Conservation (phyloP, 129 eudicot genomes). For the Silybum marianum region DNA sequence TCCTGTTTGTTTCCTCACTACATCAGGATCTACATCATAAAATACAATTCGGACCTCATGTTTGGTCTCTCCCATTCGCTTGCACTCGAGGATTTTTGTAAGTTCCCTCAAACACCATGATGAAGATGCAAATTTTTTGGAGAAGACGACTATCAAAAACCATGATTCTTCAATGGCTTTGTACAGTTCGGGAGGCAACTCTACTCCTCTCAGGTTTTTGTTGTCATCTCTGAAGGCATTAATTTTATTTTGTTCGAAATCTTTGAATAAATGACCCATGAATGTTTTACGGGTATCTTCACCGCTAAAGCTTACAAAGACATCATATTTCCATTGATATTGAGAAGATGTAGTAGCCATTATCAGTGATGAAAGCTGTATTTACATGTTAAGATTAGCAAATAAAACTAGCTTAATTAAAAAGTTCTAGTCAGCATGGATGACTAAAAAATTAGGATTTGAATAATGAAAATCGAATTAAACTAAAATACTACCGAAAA, state of each 20-base stretch:
- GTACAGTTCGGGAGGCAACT: slow-evolving; percentile 18
- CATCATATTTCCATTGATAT: slow-evolving; percentile 5
- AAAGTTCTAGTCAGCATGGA: no score
- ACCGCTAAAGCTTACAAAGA: slow-evolving; percentile 26
- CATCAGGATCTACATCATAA: slow-evolving; percentile 31
- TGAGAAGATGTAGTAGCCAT: not conserved
- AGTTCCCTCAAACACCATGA: slow-evolving; percentile 43
- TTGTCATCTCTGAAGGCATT: slow-evolving; percentile 5
- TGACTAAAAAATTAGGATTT: no score
- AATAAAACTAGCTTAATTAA: no score
- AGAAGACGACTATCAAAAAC: slow-evolving; percentile 34
- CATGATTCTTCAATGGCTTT: slow-evolving; percentile 34
- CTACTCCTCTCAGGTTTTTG: slow-evolving; percentile 18
- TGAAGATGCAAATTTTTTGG: slow-evolving; percentile 36
- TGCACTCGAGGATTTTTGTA: slow-evolving; percentile 21
- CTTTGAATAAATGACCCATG: slow-evolving; percentile 17
- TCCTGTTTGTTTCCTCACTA: slow-evolving; percentile 14
- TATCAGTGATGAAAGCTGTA: not conserved
- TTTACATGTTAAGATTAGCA: not conserved
- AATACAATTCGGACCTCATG: slow-evolving; percentile 22
- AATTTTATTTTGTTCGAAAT: slow-evolving; percentile 16
- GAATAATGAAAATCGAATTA: no score
- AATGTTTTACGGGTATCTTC: slow-evolving; percentile 21
- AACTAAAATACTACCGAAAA: no score
- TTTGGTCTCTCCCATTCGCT: not conserved